Percentiles rank a stretch among this genome's conserved stretches.
Conservation (phyloP, 2,329 filamentous ascomycete species). For the Exophiala sp. region DNA sequence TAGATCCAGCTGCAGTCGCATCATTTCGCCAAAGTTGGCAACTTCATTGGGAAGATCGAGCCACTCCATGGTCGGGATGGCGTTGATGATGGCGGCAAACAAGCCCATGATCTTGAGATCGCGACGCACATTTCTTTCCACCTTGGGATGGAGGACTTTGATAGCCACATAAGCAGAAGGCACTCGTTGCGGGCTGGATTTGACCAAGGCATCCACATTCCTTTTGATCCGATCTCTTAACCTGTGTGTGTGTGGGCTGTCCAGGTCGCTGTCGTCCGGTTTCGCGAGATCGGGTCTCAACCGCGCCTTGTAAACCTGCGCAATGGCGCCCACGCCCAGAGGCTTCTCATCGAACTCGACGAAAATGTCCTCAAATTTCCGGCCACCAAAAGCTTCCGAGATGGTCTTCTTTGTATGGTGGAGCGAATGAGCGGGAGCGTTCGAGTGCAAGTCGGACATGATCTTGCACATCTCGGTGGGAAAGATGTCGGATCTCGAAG, state of each 20-base stretch:
- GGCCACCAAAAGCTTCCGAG: conserved; percentile 71
- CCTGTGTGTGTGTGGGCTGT: conserved; percentile 46
- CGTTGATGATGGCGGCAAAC: conserved; percentile 77
- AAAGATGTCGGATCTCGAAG: conserved; percentile 93
- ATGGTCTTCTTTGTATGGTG: conserved; percentile 72
- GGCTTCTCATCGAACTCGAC: conserved; percentile 89
- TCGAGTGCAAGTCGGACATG: conserved; percentile 92
- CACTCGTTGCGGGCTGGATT: conserved; percentile 75
- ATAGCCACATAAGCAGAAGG: conserved; percentile 90
- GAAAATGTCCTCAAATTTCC: conserved; percentile 83
- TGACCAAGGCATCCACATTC: conserved; percentile 79
- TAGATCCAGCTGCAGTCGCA: conserved; percentile 92
- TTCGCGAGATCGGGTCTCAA: conserved; percentile 71
- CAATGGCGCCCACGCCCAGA: conserved; percentile 89
- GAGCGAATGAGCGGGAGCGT: conserved; percentile 87
- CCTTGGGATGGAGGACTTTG: conserved; percentile 88
- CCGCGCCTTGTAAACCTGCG: conserved; percentile 95
- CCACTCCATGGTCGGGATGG: conserved; percentile 93
- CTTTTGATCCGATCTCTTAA: conserved; percentile 65
- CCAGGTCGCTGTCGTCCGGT: conserved; percentile 53
- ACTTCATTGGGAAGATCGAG: conserved; percentile 93
- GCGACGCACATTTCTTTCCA: conserved; percentile 82
- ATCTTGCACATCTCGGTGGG: conserved; percentile 83
- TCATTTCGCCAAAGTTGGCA: conserved; percentile 92
- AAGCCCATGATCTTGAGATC: conserved; percentile 91